These are phyloP conservation scores for Linanthus parryae DNA, from an alignment of 148 eudicot species.

Conservation along the genomic window DNA sequence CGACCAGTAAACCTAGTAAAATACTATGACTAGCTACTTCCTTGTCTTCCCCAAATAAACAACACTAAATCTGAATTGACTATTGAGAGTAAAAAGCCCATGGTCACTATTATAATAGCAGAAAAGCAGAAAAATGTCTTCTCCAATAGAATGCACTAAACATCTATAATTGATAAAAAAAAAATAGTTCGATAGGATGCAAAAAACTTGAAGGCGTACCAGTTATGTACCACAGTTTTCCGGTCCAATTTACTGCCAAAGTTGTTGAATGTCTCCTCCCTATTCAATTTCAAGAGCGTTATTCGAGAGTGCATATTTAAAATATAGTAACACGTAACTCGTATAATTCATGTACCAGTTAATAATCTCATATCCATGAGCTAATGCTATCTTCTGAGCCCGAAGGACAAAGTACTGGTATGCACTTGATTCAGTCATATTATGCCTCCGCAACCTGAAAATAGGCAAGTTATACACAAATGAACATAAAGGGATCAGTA, in stretches of 20 bases:
- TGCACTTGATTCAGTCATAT: slow-evolving; percentile 43
- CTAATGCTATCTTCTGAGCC: slow-evolving; percentile 79
- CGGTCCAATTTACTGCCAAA: slow-evolving; percentile 67
- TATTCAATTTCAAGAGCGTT: slow-evolving; percentile 21
- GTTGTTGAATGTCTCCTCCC: slow-evolving; percentile 94
- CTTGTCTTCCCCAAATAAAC: too few relatives aligned
- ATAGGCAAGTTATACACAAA: not conserved
- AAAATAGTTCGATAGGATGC: not conserved
- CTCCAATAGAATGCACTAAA: not conserved
- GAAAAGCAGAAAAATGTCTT: too few relatives aligned
- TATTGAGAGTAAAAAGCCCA: too few relatives aligned
- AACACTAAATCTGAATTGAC: too few relatives aligned
- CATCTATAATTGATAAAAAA: not conserved
- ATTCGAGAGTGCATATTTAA: slow-evolving; percentile 3
- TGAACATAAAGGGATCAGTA: too few relatives aligned
- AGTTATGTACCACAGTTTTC: slow-evolving; percentile 79
- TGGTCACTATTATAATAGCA: too few relatives aligned
- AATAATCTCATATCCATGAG: slow-evolving; percentile 79
- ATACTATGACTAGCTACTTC: too few relatives aligned
- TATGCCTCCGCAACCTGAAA: slow-evolving; percentile 49
- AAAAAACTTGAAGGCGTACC: slow-evolving; percentile 32
- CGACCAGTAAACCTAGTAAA: too few relatives aligned
- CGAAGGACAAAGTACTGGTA: slow-evolving; percentile 78
- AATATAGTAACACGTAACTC: not conserved
- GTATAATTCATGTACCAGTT: slow-evolving; percentile 56